A percentile compares a stretch with the other conserved stretches of the same genome.
phyloP scores from a whole-genome alignment of 2,329 filamentous ascomycete species.

The Sporothrix sp. region DNA sequence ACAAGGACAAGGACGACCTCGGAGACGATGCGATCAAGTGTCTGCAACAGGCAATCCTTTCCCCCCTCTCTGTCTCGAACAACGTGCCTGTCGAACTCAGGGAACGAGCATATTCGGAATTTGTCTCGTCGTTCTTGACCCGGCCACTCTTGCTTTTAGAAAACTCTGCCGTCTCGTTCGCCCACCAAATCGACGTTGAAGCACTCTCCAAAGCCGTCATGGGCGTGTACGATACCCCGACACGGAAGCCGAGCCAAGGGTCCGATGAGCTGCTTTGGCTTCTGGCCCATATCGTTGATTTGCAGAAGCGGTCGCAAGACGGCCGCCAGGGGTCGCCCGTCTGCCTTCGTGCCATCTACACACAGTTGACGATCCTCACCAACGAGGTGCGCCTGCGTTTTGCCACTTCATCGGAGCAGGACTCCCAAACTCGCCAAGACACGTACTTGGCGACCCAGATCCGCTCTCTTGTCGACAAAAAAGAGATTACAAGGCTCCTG shows the following conservation, averaged over 20 bases:
- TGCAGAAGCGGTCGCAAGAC: conserved; percentile 34
- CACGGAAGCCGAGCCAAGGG: conserved; percentile 19
- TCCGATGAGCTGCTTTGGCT: conserved; percentile 49
- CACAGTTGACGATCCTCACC: conserved; percentile 43
- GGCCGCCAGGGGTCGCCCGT: conserved; percentile 28
- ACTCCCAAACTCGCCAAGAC: conserved; percentile 25
- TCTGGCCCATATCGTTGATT: conserved; percentile 55
- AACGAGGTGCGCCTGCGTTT: conserved; percentile 41
- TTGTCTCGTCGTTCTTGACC: conserved; percentile 32
- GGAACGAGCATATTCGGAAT: conserved; percentile 25
- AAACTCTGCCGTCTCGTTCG: conserved; percentile 28
- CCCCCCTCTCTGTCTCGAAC: conserved; percentile 2
- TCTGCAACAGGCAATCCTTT: conserved; percentile 16
- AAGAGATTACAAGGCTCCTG: conserved; percentile 58
- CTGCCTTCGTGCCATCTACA: conserved; percentile 43
- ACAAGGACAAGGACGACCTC: conserved; percentile 3
- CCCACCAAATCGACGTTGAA: conserved; percentile 29
- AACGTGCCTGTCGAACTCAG: conserved; percentile 1
- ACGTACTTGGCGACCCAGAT: conserved; percentile 57
- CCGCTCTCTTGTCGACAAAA: conserved; percentile 61
- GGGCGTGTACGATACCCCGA: conserved; percentile 24
- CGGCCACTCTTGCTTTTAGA: conserved; percentile 32
- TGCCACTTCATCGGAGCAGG: conserved; percentile 19
- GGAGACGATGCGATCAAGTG: conserved; percentile 6
- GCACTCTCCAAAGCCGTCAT: conserved; percentile 35